phyloP scores from a whole-genome alignment of 2,329 filamentous ascomycete genomes.

The Zalaria obscura region DNA sequence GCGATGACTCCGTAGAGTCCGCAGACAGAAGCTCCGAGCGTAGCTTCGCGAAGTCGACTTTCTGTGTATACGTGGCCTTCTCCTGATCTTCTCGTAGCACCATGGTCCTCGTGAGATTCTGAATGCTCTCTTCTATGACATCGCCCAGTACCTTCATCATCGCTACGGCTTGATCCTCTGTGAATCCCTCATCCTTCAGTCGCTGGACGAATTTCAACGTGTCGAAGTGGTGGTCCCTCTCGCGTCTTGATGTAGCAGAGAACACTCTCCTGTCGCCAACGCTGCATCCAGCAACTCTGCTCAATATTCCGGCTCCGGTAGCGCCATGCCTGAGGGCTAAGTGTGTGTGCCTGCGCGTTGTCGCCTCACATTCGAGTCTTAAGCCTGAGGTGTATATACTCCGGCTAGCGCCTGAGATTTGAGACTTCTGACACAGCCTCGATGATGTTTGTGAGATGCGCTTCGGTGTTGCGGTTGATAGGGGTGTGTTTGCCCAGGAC shows the following conservation, averaged over 20 bases:
- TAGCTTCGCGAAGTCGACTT: constrained; percentile 95
- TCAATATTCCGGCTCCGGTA: neutral
- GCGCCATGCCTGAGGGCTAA: no score
- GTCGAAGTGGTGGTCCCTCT: constrained; percentile 88
- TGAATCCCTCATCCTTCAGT: constrained; percentile 82
- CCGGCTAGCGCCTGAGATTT: no score
- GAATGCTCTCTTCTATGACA: constrained; percentile 95
- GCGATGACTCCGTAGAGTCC: constrained; percentile 78
- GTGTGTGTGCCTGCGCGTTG: no score
- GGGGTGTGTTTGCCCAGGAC: constrained; percentile 15
- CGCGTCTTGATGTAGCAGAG: constrained; percentile 47
- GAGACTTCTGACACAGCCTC: no score
- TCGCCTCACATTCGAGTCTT: no score
- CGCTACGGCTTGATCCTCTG: constrained; percentile 86
- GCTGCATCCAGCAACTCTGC: neutral
- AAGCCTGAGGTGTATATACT: no score
- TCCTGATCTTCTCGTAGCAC: constrained; percentile 87
- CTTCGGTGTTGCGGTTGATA: constrained; percentile 4
- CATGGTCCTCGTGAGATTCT: constrained; percentile 96
- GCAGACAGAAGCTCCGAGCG: constrained; percentile 85
- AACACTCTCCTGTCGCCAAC: constrained; percentile 31
- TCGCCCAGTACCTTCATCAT: constrained; percentile 97
- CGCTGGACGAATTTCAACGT: constrained; percentile 94
- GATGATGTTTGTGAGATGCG: neutral
- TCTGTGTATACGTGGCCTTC: constrained; percentile 64